These are phyloP conservation scores for Penicillium sp. DNA, from an alignment of 2,329 filamentous ascomycete species.

Conservation along the genomic window DNA sequence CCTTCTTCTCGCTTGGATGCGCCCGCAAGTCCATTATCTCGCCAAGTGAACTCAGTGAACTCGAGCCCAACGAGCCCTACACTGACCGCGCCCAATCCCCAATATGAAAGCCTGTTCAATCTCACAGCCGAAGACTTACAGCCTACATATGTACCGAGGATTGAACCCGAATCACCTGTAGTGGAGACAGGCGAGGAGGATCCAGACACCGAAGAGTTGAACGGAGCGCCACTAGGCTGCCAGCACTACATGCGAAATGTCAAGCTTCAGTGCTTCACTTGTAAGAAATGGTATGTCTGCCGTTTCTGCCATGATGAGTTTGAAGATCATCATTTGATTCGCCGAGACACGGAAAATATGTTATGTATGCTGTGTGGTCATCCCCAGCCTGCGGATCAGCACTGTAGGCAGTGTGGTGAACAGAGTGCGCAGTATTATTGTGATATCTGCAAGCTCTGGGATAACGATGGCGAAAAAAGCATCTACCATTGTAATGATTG, in stretches of 20 bases:
- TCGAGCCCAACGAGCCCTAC: slow-evolving; percentile 27
- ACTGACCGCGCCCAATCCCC: slow-evolving; percentile 28
- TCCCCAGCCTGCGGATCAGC: slow-evolving; percentile 77
- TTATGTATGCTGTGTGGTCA: slow-evolving; percentile 93
- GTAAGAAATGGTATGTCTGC: slow-evolving; percentile 90
- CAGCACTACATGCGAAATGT: slow-evolving; percentile 94
- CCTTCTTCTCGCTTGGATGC: slow-evolving; percentile 27
- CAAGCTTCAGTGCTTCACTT: slow-evolving; percentile 89
- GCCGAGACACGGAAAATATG: slow-evolving; percentile 89
- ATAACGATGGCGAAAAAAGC: slow-evolving; percentile 83
- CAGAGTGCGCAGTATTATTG: slow-evolving; percentile 89
- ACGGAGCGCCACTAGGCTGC: slow-evolving; percentile 69
- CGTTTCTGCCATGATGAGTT: slow-evolving; percentile 87
- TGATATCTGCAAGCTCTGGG: slow-evolving; percentile 93
- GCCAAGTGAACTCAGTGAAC: slow-evolving; percentile 23
- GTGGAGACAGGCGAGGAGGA: slow-evolving; percentile 37
- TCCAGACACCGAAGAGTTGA: slow-evolving; percentile 48
- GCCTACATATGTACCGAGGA: slow-evolving; percentile 64
- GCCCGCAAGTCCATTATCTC: slow-evolving; percentile 33
- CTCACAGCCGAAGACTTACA: slow-evolving; percentile 58
- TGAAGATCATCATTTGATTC: slow-evolving; percentile 76
- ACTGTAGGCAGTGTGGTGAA: slow-evolving; percentile 74
- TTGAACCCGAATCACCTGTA: slow-evolving; percentile 29
- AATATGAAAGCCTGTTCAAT: slow-evolving; percentile 38
- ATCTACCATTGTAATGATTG: slow-evolving; percentile 98